Evolutionary conservation across 371 early-diverging fungal species (phyloP).

Genomic region (Funneliformis caledonium): DNA sequence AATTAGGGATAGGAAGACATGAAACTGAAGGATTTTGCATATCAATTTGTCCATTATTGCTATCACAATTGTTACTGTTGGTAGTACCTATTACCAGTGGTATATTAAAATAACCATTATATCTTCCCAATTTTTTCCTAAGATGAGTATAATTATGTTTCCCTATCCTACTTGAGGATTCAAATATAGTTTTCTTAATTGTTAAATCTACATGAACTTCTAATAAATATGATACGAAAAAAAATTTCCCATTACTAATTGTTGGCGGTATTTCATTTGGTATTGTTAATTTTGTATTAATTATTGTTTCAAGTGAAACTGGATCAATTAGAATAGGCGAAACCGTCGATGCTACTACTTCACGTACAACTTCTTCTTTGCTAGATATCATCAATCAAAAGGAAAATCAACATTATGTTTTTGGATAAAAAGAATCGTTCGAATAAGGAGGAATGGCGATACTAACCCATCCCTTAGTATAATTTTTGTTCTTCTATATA

Average conservation of each 20-base stretch:
- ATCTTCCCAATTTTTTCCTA: constrained; percentile 10
- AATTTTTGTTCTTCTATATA: not conserved
- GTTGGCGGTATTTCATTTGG: constrained; percentile 9
- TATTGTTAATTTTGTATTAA: constrained; percentile 20
- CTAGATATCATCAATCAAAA: not conserved
- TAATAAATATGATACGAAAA: constrained; percentile 5
- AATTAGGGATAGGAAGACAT: not conserved
- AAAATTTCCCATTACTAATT: not conserved
- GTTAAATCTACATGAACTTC: constrained; percentile 21
- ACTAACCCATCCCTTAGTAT: constrained; percentile 1
- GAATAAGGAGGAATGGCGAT: too few relatives aligned
- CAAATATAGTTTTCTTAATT: constrained; percentile 10
- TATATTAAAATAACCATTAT: constrained; percentile 3
- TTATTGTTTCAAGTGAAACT: not conserved
- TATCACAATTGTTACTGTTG: not conserved
- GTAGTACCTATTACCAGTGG: constrained; percentile 16
- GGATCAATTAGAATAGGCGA: constrained; percentile 13
- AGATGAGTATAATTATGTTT: not conserved
- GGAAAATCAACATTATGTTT: not conserved
- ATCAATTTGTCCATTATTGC: not conserved
- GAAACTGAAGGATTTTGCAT: not conserved
- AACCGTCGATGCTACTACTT: not conserved
- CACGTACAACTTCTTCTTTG: not conserved
- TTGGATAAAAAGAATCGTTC: not conserved
- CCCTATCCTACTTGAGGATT: not conserved